These are phyloP conservation scores for Amesomyces nigricolor DNA, from an alignment of 2,329 filamentous ascomycete species.

Conservation along the genomic window DNA sequence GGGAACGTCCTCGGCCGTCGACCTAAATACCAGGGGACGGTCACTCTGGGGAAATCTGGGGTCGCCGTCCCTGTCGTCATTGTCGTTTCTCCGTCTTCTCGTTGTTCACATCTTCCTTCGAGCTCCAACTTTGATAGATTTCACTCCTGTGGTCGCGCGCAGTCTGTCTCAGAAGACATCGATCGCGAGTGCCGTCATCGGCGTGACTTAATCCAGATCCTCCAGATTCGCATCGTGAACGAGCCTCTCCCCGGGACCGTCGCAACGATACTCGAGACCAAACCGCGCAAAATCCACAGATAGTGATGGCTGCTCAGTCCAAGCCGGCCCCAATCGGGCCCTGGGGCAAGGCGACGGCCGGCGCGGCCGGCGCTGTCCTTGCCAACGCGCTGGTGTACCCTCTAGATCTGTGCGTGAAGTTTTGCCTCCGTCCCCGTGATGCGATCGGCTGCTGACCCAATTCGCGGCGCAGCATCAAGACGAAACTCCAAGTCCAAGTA, in stretches of 20 bases:
- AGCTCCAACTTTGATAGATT: background rate
- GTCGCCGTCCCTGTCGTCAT: conserved; percentile 7
- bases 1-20: conserved; percentile 10
- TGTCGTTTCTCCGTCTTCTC: background rate
- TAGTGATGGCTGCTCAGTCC: conserved; percentile 48
- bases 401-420: conserved; percentile 74
- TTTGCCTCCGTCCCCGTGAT: background rate
- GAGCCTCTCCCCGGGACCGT: background rate
- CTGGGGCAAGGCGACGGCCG: conserved; percentile 89
- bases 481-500: conserved; percentile 89
- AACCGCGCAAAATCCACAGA: background rate
- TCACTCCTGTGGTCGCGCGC: background rate
- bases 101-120: background rate
- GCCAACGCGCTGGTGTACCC: conserved; percentile 96
- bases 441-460: conserved; percentile 2
- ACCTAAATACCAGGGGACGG: conserved; percentile 7
- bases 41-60: background rate
- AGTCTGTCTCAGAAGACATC: background rate
- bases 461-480: conserved; percentile 70
- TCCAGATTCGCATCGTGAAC: background rate
- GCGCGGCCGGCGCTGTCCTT: conserved; percentile 85
- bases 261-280: background rate
- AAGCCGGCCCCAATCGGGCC: conserved; percentile 72
- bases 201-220: conserved; percentile 15
- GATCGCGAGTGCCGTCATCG: conserved; percentile 19